Evolutionary conservation across 1,284 basidiomycete genomes (phyloP).

Genomic region (Ceratobasidium sp.): DNA sequence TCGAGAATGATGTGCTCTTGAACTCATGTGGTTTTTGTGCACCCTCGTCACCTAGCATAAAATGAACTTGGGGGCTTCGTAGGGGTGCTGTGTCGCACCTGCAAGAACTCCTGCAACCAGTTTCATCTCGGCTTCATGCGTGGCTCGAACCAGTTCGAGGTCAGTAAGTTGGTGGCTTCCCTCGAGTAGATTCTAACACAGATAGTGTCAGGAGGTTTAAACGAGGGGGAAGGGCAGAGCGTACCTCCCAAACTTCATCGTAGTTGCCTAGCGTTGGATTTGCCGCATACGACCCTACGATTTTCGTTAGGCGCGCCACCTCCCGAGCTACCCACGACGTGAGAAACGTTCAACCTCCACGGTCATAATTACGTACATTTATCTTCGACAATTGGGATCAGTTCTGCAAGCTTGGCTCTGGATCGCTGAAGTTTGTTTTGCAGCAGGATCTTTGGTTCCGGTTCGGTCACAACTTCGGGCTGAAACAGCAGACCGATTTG

Average conservation of each 20-base stretch:
- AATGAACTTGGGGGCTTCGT: neutral
- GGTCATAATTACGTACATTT: constrained; percentile 65
- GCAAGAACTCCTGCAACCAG: constrained; percentile 70
- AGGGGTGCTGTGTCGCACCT: constrained; percentile 57
- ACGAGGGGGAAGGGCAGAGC: constrained; percentile 50
- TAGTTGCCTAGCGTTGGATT: constrained; percentile 67
- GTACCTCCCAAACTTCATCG: constrained; percentile 73
- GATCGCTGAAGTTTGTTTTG: constrained; percentile 78
- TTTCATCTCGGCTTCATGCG: constrained; percentile 69
- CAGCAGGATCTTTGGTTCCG: constrained; percentile 75
- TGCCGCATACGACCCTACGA: constrained; percentile 64
- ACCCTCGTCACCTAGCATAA: constrained; percentile 73
- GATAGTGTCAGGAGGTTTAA: constrained; percentile 1
- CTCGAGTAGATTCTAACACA: constrained; percentile 69
- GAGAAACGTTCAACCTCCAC: constrained; percentile 20
- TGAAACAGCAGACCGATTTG: constrained; percentile 52
- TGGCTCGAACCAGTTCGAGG: constrained; percentile 65
- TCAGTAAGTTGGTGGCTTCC: constrained; percentile 68
- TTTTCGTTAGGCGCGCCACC: constrained; percentile 62
- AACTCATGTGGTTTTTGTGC: constrained; percentile 76
- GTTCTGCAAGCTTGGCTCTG: constrained; percentile 68
- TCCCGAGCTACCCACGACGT: constrained; percentile 63
- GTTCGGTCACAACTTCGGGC: constrained; percentile 71
- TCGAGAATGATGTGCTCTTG: constrained; percentile 84
- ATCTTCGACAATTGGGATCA: constrained; percentile 64